These are phyloP conservation scores for Nicotiana undulata DNA, from an alignment of 257 asterid genomes.

Conservation along the genomic window DNA sequence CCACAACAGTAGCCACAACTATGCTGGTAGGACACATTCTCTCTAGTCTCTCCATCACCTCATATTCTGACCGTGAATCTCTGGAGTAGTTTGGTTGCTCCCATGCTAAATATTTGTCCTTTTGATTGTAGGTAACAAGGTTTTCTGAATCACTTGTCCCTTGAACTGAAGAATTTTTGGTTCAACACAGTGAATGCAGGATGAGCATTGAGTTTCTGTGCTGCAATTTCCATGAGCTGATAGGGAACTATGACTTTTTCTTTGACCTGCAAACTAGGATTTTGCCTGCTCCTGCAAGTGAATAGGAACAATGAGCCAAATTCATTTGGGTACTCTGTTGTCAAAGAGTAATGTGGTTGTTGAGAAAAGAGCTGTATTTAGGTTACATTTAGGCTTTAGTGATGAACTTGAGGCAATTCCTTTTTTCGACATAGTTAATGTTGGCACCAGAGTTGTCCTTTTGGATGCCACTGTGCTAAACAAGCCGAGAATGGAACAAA, in stretches of 20 bases:
- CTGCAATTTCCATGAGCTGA: neutral
- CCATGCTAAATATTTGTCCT: neutral
- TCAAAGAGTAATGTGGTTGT: neutral
- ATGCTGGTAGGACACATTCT: conserved; percentile 11
- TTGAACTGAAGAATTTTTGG: neutral
- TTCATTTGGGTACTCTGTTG: neutral
- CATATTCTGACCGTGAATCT: neutral
- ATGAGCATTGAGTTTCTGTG: neutral
- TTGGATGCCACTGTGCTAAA: neutral
- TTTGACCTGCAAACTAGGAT: neutral
- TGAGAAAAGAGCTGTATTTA: neutral
- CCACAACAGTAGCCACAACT: no score
- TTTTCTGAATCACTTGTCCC: neutral
- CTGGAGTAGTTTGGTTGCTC: neutral
- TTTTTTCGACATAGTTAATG: neutral
- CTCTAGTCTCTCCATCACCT: neutral
- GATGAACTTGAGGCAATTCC: neutral
- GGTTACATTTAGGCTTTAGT: neutral
- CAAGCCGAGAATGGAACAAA: neutral
- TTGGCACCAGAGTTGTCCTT: neutral
- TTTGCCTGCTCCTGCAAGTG: neutral
- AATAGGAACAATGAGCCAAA: neutral
- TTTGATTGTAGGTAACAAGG: neutral
- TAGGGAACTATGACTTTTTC: neutral
- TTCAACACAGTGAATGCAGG: neutral